Evolutionary conservation across 768 basidiomycete genomes (phyloP).

Genomic region (Candolleomyces eurysporus): DNA sequence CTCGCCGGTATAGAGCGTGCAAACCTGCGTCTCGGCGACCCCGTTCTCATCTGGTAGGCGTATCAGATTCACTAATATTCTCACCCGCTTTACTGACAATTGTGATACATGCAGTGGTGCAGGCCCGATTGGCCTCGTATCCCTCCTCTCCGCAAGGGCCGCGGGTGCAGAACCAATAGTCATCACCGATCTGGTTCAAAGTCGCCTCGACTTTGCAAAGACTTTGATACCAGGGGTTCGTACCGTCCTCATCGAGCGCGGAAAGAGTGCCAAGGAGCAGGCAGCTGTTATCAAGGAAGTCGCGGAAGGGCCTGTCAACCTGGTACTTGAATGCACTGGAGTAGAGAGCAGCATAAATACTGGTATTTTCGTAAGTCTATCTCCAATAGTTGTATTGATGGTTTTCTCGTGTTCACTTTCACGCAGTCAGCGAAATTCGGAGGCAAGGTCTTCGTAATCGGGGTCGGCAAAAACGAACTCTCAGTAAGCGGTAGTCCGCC

Average conservation of each 20-base stretch:
- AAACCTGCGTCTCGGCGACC: constrained; percentile 62
- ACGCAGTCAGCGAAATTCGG: constrained; percentile 60
- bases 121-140: constrained; percentile 64
- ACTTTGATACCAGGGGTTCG: constrained; percentile 56
- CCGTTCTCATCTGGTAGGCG: constrained; percentile 56
- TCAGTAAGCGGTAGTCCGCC: constrained; percentile 31
- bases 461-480: constrained; percentile 65
- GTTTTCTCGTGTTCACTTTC: neutral
- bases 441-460: constrained; percentile 68
- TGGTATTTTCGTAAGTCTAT: constrained; percentile 48
- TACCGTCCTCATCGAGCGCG: constrained; percentile 54
- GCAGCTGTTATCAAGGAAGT: constrained; percentile 51
- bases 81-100: neutral
- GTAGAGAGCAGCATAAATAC: constrained; percentile 61
- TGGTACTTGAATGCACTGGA: constrained; percentile 65
- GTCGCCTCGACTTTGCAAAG: constrained; percentile 65
- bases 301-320: constrained; percentile 46
- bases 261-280: constrained; percentile 43
- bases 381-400: neutral
- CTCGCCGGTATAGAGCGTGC: constrained; percentile 67
- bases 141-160: constrained; percentile 61
- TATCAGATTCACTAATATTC: neutral
- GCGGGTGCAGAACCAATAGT: constrained; percentile 70
- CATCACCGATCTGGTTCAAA: constrained; percentile 67
- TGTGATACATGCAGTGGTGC: constrained; percentile 44